These are phyloP conservation scores for Populus alba DNA, from an alignment of 345 rosid genomes.

Conservation along the genomic window DNA sequence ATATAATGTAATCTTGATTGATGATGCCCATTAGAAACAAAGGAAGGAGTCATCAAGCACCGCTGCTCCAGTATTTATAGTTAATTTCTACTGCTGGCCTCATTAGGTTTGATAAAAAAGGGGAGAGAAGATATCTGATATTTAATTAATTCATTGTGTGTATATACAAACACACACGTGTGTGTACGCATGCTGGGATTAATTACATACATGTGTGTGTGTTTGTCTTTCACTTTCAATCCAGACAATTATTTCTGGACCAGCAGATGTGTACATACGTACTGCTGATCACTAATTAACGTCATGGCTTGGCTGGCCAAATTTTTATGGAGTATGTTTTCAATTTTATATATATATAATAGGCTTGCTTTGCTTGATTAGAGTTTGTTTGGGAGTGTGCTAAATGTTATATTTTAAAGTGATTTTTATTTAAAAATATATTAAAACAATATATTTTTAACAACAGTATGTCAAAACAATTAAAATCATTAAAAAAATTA, in stretches of 20 bases:
- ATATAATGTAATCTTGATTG: background rate
- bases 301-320: background rate
- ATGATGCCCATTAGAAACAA: background rate
- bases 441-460: too few relatives aligned
- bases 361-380: too few relatives aligned
- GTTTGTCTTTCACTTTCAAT: background rate
- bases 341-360: background rate
- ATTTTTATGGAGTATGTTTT: background rate
- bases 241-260: too few relatives aligned
- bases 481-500: too few relatives aligned
- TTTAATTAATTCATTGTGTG: too few relatives aligned
- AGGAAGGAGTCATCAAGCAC: background rate
- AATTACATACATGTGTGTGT: background rate
- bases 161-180: too few relatives aligned
- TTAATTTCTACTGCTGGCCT: background rate
- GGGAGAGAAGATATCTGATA: too few relatives aligned
- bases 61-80: background rate
- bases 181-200: background rate
- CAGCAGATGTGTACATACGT: too few relatives aligned
- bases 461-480: rapidly evolving
- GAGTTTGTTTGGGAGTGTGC: too few relatives aligned
- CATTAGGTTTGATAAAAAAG: too few relatives aligned
- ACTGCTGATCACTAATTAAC: background rate
- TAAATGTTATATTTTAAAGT: too few relatives aligned
- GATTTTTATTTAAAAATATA: too few relatives aligned